These are phyloP conservation scores for Garcia nutans DNA, from an alignment of 345 rosid species.

Conservation along the genomic window DNA sequence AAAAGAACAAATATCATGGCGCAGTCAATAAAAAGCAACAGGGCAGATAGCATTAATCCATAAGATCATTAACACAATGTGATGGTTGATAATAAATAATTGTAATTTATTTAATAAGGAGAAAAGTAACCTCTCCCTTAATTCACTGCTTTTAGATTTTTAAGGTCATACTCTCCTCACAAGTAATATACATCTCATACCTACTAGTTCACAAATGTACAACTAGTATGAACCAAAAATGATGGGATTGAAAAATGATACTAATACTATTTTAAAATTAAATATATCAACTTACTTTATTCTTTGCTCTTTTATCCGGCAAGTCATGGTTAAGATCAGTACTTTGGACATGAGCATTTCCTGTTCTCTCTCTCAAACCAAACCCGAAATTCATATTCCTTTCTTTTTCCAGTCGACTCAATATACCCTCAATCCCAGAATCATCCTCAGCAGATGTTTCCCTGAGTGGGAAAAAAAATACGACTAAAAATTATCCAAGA, in stretches of 20 bases:
- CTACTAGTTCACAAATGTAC: neutral
- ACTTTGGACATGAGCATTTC: constrained; percentile 23
- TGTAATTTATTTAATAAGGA: neutral
- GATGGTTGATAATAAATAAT: neutral
- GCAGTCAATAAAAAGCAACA: neutral
- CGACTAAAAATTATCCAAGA: constrained; percentile 10
- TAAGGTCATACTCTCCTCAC: neutral
- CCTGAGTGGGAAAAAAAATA: constrained; percentile 43
- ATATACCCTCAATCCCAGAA: constrained; percentile 82
- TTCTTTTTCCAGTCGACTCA: constrained; percentile 77
- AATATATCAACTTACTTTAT: constrained; percentile 47
- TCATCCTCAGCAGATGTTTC: constrained; percentile 40
- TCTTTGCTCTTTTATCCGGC: constrained; percentile 34
- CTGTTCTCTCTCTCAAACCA: constrained; percentile 48
- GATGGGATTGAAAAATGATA: neutral
- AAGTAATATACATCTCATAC: neutral
- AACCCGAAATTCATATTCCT: constrained; percentile 65
- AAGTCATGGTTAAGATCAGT: constrained; percentile 32
- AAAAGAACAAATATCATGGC: neutral
- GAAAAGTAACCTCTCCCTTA: neutral
- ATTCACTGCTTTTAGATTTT: neutral
- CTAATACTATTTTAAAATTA: neutral
- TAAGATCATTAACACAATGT: too few species aligned
- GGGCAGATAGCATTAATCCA: neutral
- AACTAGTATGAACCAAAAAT: neutral